These are phyloP conservation scores for Phanerochaete sordida DNA, from an alignment of 768 basidiomycete genomes.

Conservation along the genomic window DNA sequence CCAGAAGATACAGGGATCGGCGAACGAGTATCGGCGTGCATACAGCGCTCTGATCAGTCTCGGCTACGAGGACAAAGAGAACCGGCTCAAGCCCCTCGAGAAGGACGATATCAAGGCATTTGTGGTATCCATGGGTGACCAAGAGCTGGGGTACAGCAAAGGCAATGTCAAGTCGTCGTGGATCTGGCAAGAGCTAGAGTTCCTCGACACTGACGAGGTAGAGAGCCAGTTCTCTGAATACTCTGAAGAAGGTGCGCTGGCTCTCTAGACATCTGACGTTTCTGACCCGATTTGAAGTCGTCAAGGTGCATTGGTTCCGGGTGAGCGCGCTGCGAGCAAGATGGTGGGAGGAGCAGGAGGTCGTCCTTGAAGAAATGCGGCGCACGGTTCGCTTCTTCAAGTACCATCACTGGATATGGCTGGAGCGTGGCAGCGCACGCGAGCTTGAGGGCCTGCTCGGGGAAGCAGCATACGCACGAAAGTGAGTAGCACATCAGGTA, in stretches of 20 bases:
- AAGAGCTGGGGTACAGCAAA: conserved; percentile 1
- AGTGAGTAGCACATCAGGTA: neutral
- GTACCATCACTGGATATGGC: neutral
- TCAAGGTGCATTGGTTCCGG: conserved; percentile 9
- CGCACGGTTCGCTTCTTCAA: conserved; percentile 2
- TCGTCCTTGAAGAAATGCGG: conserved; percentile 1
- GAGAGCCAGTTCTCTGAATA: neutral
- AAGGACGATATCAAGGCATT: neutral
- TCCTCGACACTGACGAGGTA: neutral
- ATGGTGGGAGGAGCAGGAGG: neutral
- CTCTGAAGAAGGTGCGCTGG: neutral
- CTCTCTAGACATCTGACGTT: too few relatives aligned
- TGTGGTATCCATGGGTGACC: neutral
- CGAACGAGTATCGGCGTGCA: neutral
- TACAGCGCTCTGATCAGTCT: neutral
- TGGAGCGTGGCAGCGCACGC: neutral
- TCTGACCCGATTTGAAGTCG: too few relatives aligned
- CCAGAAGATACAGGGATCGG: neutral
- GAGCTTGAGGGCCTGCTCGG: neutral
- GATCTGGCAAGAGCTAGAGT: conserved; percentile 6
- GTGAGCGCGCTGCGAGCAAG: neutral
- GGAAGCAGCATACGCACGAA: neutral
- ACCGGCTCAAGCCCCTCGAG: neutral
- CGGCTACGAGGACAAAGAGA: neutral
- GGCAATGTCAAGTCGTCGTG: neutral